These are phyloP conservation scores for Globisporangium alternatum DNA, from an alignment of 352 stramenopile genomes.

Conservation along the genomic window DNA sequence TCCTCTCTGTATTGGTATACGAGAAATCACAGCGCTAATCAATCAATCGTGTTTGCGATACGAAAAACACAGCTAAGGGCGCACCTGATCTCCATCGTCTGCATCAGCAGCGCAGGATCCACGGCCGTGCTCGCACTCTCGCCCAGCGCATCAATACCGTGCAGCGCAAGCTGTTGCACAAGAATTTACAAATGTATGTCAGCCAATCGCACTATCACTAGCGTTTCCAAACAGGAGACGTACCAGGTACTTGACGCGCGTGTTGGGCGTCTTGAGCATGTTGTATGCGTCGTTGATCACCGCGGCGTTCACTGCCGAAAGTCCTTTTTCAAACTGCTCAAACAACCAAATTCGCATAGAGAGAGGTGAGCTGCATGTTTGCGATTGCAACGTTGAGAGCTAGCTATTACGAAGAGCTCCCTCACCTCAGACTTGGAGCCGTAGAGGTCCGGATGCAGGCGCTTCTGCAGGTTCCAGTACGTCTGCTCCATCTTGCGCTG, in stretches of 20 bases:
- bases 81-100: slow-evolving; percentile 85
- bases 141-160: slow-evolving; percentile 78
- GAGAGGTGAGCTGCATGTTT: not conserved
- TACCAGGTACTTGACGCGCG: slow-evolving; percentile 82
- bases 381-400: not conserved
- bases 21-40: not conserved
- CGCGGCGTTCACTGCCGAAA: slow-evolving; percentile 74
- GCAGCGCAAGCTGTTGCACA: slow-evolving; percentile 52
- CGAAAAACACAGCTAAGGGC: not conserved
- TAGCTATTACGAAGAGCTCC: not conserved
- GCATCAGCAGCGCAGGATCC: slow-evolving; percentile 73
- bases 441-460: slow-evolving; percentile 80
- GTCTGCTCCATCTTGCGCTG: slow-evolving; percentile 81
- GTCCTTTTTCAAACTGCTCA: slow-evolving; percentile 70
- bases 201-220: not conserved
- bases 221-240: slow-evolving; percentile 4
- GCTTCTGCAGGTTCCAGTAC: slow-evolving; percentile 88
- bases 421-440: slow-evolving; percentile 81
- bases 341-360: not conserved
- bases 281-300: slow-evolving; percentile 87
- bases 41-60: not conserved
- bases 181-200: not conserved
- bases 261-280: slow-evolving; percentile 86
- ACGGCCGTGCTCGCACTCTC: slow-evolving; percentile 75
- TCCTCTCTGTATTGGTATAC: slow-evolving; percentile 45